Evolutionary conservation across 2,329 filamentous ascomycete genomes (phyloP), one percentile per base, ranked within the genome.

Genomic region (Aspergillus fumigatus): DNA sequence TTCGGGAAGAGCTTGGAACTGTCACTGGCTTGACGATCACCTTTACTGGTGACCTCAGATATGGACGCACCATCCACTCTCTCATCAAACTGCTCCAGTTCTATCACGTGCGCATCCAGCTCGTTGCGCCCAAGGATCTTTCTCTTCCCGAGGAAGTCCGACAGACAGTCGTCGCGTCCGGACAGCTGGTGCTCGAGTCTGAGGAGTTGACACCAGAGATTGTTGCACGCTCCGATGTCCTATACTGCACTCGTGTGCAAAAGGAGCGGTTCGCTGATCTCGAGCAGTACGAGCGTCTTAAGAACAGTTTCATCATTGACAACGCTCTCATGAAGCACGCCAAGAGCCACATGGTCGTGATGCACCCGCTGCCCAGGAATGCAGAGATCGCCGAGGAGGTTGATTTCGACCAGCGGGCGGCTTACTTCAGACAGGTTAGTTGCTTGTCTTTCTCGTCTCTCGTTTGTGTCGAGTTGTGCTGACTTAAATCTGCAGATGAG

Each of bases 381-480:
- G 86, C 88, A 64, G 94, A 99, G 82, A 88, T 99, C 71, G 86
- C 87, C 35, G 91, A 95, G 77, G 94, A 99, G 80, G 92, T 99
- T 50, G 94, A 99, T 77, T 96, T 95, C 78, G 94, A 99, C 79
- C 91, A 95, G 73, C 82, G 94, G 67, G 94, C 94, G 57, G 93
- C 94, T 55, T 99, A 99, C 80, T 99, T 99, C 79, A 87, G 94
- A 89, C 94, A 99, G 89, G 93, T 96, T 79, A 86, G 89, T 83
- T 59, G 23, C 19, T 26, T 19, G 56, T 48, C 43, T 53, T 41
- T 48, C 23, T 40, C 14, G 2, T 14, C 25, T 51, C 17, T 32
- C 38, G 51, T 48, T 48, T 27, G 21, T 11, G 19, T 29, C 47
- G 32, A 38, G 29, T 50, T 55, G 55, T 63, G 63, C 80, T 85